A percentile compares a stretch with the other conserved stretches of the same genome.
These are phyloP conservation scores for Trametes maxima DNA, from an alignment of 768 basidiomycete species.

Conservation along the genomic window DNA sequence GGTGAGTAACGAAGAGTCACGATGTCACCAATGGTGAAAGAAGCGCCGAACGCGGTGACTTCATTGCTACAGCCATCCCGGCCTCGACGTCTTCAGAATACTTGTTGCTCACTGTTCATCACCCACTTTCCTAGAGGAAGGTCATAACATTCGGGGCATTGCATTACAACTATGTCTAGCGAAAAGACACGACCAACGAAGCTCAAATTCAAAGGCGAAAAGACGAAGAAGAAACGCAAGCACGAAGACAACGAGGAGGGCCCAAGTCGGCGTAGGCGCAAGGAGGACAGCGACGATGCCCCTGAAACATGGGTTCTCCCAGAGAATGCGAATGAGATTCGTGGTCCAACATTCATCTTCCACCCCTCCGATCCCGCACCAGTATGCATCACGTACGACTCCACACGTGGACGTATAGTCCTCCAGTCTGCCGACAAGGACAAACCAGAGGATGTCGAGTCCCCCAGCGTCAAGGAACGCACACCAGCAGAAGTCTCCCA, in stretches of 20 bases:
- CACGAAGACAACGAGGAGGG: conserved; percentile 55
- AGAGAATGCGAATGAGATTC: conserved; percentile 69
- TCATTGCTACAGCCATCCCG: not conserved
- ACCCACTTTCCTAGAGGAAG: too few relatives aligned
- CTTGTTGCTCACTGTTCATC: not conserved
- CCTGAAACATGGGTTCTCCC: conserved; percentile 83
- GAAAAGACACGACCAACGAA: conserved; percentile 68
- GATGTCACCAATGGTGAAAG: too few relatives aligned
- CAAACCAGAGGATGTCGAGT: conserved; percentile 48
- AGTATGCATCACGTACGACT: conserved; percentile 75
- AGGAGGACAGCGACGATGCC: conserved; percentile 62
- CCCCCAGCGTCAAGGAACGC: conserved; percentile 57
- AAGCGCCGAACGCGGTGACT: too few relatives aligned
- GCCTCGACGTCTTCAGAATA: not conserved
- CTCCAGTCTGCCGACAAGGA: conserved; percentile 66
- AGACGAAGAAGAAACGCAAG: conserved; percentile 80
- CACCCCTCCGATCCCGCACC: conserved; percentile 83
- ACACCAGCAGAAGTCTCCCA: conserved; percentile 82
- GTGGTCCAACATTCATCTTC: conserved; percentile 84
- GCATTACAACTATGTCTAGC: conserved; percentile 37
- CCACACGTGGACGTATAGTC: conserved; percentile 73
- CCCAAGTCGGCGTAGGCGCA: conserved; percentile 46
- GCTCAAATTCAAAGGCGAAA: conserved; percentile 90
- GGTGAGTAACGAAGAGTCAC: too few relatives aligned
- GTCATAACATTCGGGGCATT: too few relatives aligned